A percentile compares a stretch with the other conserved stretches of the same genome.
Evolutionary conservation across 768 basidiomycete genomes (phyloP).

Genomic region (Cubamyces lactineus): DNA sequence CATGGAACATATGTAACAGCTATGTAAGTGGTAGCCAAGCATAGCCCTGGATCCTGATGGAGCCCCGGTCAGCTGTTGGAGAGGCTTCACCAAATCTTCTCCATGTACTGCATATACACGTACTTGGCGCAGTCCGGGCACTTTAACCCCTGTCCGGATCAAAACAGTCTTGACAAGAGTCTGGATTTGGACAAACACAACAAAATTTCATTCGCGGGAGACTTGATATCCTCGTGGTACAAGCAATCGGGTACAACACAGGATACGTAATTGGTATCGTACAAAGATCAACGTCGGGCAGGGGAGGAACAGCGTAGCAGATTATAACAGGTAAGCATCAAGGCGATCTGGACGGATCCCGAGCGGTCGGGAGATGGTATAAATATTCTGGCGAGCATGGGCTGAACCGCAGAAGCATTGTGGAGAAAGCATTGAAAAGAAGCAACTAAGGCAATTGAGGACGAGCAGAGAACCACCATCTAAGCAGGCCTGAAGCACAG

Average conservation of each 20-base stretch:
- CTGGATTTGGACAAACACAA: not conserved
- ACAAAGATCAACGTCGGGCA: slow-evolving; percentile 1
- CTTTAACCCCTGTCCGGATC: not conserved
- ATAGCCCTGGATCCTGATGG: not conserved
- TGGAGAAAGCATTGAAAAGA: not conserved
- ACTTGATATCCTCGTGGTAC: slow-evolving; percentile 16
- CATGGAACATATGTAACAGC: not conserved
- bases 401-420: too few species aligned
- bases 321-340: not conserved
- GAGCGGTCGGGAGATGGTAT: not conserved
- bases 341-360: not conserved
- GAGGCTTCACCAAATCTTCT: not conserved
- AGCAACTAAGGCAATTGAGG: not conserved
- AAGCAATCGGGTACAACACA: slow-evolving; percentile 3
- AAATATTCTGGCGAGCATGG: not conserved
- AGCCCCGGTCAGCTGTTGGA: slow-evolving; percentile 2
- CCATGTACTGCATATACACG: not conserved
- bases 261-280: slow-evolving; percentile 14
- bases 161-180: not conserved
- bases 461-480: not conserved
- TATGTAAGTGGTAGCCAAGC: not conserved
- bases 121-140: not conserved
- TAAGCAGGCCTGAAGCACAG: slow-evolving; percentile 1
- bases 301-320: not conserved
- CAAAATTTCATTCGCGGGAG: slow-evolving; percentile 10